phyloP scores from a whole-genome alignment of 768 basidiomycete species.

The Termitomyces sp. region DNA sequence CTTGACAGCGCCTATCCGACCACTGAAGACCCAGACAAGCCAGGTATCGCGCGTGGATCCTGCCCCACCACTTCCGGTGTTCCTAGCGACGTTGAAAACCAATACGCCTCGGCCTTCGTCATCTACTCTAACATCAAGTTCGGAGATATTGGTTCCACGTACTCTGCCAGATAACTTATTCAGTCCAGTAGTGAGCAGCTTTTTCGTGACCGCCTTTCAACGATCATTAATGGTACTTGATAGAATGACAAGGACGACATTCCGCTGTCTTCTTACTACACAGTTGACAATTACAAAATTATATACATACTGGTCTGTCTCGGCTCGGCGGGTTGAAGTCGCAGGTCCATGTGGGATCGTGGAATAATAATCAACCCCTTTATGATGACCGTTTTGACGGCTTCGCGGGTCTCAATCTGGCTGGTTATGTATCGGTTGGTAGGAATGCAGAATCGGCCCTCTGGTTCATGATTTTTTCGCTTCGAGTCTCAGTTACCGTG shows the following conservation, averaged over 20 bases:
- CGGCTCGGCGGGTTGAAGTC: too few species aligned
- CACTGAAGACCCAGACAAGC: conserved; percentile 1
- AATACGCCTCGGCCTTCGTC: not conserved
- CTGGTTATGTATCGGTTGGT: too few species aligned
- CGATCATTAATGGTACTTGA: not conserved
- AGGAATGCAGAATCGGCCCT: too few species aligned
- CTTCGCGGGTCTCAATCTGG: too few species aligned
- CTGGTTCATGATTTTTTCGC: too few species aligned
- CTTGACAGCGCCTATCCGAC: conserved; percentile 25
- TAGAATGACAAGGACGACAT: not conserved
- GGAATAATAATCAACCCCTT: too few species aligned
- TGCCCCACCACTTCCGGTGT: not conserved
- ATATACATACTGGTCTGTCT: not conserved
- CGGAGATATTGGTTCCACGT: not conserved
- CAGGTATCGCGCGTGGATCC: not conserved
- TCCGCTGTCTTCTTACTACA: not conserved
- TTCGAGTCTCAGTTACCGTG: too few species aligned
- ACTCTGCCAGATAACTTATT: not conserved
- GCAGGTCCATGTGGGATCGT: too few species aligned
- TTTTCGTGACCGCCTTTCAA: not conserved
- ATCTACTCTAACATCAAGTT: not conserved
- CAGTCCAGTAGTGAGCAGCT: not conserved
- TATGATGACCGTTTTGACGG: too few species aligned
- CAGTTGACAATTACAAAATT: not conserved
- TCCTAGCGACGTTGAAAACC: not conserved